A percentile compares a stretch with the other conserved stretches of the same genome.
Evolutionary conservation across 2,329 filamentous ascomycete species (phyloP).

Genomic region (Phaeosphaeriaceae sp.): DNA sequence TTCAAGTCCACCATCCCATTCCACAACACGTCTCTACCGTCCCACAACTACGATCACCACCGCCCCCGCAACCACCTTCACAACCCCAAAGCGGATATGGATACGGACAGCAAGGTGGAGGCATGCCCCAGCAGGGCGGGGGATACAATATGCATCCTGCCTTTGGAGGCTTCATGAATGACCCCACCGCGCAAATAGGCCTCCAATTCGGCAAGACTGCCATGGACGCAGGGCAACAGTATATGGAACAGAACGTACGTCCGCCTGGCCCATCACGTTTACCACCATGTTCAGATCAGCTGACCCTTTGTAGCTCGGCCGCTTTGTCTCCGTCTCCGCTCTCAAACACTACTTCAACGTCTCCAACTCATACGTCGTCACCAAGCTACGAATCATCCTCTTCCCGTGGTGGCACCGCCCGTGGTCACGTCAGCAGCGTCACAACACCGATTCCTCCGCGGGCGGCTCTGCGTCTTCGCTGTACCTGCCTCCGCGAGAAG

Average conservation of each 20-base stretch:
- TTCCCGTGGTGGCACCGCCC: slow-evolving; percentile 98
- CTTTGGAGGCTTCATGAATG: slow-evolving; percentile 94
- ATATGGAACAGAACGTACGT: slow-evolving; percentile 91
- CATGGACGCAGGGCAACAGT: slow-evolving; percentile 89
- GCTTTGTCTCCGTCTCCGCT: slow-evolving; percentile 89
- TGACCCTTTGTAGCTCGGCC: slow-evolving; percentile 64
- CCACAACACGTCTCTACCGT: slow-evolving; percentile 98
- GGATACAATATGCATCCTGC: slow-evolving; percentile 59
- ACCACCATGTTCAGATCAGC: not conserved
- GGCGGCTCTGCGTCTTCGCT: slow-evolving; percentile 18
- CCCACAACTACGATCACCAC: slow-evolving; percentile 93
- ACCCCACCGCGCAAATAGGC: slow-evolving; percentile 92
- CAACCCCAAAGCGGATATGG: slow-evolving; percentile 72
- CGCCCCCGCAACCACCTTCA: slow-evolving; percentile 75
- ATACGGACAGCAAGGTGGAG: slow-evolving; percentile 70
- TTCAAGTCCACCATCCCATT: slow-evolving; percentile 78
- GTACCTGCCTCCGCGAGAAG: slow-evolving; percentile 90
- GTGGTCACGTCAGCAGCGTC: slow-evolving; percentile 90
- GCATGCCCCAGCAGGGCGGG: slow-evolving; percentile 48
- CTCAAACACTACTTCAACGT: slow-evolving; percentile 99
- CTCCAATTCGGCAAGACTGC: slow-evolving; percentile 93
- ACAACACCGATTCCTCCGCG: slow-evolving; percentile 44
- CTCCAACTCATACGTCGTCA: slow-evolving; percentile 93
- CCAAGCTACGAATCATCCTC: slow-evolving; percentile 90
- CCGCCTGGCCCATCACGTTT: not conserved